A percentile compares a stretch with the other conserved stretches of the same genome.
These are phyloP conservation scores for Xylariales sp. DNA, from an alignment of 2,329 filamentous ascomycete species.

Conservation along the genomic window DNA sequence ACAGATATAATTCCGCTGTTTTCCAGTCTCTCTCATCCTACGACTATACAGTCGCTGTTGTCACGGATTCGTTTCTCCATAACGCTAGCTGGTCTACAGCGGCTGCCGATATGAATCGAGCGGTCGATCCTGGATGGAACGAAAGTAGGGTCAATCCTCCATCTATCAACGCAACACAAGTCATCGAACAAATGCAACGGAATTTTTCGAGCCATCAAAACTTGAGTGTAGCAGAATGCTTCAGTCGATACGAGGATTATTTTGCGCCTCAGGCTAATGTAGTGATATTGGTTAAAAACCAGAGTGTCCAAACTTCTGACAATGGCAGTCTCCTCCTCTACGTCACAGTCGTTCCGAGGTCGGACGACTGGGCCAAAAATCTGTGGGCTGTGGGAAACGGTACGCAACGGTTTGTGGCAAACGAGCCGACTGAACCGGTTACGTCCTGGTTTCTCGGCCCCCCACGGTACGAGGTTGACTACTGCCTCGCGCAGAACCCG, in stretches of 20 bases:
- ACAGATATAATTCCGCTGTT: slow-evolving; percentile 12
- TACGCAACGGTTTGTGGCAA: slow-evolving; percentile 1
- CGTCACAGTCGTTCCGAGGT: slow-evolving; percentile 10
- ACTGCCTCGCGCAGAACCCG: slow-evolving; percentile 18
- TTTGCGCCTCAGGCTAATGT: slow-evolving; percentile 13
- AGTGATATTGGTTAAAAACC: slow-evolving; percentile 13
- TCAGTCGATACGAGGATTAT: slow-evolving; percentile 14
- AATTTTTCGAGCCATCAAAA: slow-evolving; percentile 10
- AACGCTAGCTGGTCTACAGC: slow-evolving; percentile 8
- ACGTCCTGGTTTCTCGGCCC: slow-evolving; percentile 15
- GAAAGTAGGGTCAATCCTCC: slow-evolving; percentile 6
- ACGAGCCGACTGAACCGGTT: slow-evolving; percentile 7
- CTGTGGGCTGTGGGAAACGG: slow-evolving; percentile 21
- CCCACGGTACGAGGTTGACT: slow-evolving; percentile 15
- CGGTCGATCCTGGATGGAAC: slow-evolving; percentile 11
- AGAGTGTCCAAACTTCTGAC: background rate
- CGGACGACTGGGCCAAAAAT: slow-evolving; percentile 20
- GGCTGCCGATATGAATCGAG: slow-evolving; percentile 11
- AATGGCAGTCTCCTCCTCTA: slow-evolving; percentile 15
- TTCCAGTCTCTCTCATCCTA: slow-evolving; percentile 14
- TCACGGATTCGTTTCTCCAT: slow-evolving; percentile 11
- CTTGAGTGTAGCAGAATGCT: no score
- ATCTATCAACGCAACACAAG: slow-evolving; percentile 6
- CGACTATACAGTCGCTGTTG: slow-evolving; percentile 14
- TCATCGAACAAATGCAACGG: slow-evolving; percentile 11